Conservation (phyloP, 1,139 yeast species). For the Candida freyschussii region DNA sequence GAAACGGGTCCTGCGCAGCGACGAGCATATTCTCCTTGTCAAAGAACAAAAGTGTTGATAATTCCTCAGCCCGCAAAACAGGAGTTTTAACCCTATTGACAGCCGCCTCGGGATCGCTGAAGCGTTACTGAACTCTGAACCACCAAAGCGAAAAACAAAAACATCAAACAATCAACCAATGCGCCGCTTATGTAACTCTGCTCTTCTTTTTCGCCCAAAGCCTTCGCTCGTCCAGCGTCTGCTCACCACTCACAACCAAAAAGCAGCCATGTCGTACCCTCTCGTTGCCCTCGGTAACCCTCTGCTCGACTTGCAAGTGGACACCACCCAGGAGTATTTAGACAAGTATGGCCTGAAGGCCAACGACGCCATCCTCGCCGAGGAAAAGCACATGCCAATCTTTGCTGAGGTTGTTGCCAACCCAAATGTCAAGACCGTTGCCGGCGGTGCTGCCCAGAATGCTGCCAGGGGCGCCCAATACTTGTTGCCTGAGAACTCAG, state of each 20-base stretch:
- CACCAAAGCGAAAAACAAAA: no score
- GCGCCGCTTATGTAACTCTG: no score
- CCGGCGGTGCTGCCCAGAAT: slow-evolving; percentile 99
- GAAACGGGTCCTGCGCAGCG: slow-evolving; percentile 14
- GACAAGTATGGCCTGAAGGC: slow-evolving; percentile 80
- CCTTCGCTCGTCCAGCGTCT: no score
- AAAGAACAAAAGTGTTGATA: no score
- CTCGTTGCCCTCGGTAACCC: slow-evolving; percentile 76
- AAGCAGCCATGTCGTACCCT: slow-evolving; percentile 54
- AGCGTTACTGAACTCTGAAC: no score
- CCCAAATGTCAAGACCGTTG: slow-evolving; percentile 66
- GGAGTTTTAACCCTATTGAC: no score
- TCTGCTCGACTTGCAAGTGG: slow-evolving; percentile 82
- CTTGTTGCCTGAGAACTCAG: slow-evolving; percentile 74
- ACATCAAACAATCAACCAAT: no score
- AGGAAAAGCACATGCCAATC: slow-evolving; percentile 82
- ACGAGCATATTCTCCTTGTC: slow-evolving; percentile 8
- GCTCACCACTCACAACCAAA: no score
- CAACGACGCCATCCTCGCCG: slow-evolving; percentile 92
- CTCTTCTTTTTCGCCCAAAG: no score
- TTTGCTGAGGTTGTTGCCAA: slow-evolving; percentile 68
- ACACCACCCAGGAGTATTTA: slow-evolving; percentile 64
- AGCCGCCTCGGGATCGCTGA: no score
- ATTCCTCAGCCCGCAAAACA: no score
- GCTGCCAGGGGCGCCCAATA: slow-evolving; percentile 98